Conservation (phyloP, 2,329 filamentous ascomycete genomes). For the Alternaria triticina region DNA sequence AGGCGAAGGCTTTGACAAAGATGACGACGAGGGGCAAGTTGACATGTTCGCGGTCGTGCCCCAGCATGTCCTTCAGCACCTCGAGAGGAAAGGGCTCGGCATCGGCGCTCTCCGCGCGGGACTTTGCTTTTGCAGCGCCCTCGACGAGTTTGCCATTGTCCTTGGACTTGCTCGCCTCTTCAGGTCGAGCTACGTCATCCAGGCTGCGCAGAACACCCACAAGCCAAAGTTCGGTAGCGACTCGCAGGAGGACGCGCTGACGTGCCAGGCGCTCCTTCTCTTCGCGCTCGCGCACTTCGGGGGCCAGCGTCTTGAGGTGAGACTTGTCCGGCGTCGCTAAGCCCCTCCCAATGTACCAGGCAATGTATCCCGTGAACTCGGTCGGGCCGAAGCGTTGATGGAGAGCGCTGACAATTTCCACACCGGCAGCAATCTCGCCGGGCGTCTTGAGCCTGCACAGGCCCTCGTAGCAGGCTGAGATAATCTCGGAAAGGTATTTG, state of each 20-base stretch:
- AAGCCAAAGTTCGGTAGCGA: constrained; percentile 96
- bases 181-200: constrained; percentile 69
- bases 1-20: constrained; percentile 95
- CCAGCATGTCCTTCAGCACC: constrained; percentile 94
- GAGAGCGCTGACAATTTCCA: constrained; percentile 92
- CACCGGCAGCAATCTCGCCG: constrained; percentile 87
- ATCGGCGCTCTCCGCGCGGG: constrained; percentile 67
- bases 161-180: constrained; percentile 67
- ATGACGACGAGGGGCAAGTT: constrained; percentile 91
- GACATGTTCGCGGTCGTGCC: constrained; percentile 88
- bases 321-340: constrained; percentile 90
- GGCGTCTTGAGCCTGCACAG: constrained; percentile 89
- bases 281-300: constrained; percentile 88
- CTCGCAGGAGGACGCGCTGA: constrained; percentile 83
- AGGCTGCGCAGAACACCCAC: constrained; percentile 86
- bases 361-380: constrained; percentile 90
- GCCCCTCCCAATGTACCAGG: constrained; percentile 90
- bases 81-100: constrained; percentile 95
- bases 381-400: constrained; percentile 91
- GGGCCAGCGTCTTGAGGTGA: constrained; percentile 75
- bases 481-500: constrained; percentile 97
- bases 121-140: constrained; percentile 66
- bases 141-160: constrained; percentile 61
- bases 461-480: constrained; percentile 93
- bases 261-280: constrained; percentile 90